Base-by-base conservation (phyloP, 441 rosid genomes). In the Pelargonium citronellum region DNA sequence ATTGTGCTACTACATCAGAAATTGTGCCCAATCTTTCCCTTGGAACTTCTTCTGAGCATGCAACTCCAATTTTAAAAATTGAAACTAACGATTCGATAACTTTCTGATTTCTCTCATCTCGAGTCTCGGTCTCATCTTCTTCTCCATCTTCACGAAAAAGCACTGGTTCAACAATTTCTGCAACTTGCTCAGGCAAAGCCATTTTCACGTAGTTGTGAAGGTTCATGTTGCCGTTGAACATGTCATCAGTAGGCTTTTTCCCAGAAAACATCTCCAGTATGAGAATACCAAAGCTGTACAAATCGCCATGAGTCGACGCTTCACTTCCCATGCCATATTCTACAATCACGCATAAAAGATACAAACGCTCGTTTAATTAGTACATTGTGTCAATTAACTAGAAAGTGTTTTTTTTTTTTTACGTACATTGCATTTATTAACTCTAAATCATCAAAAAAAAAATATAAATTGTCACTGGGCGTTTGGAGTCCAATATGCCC, bases 321-420 rank as follows among this genome's bases (percentile, higher is more conserved):
- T 46, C 0, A 7, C 71, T 10, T 60, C 71, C 71, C 49, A 49
- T 17, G 15, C 76, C 76, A 62, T 67, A 47, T 22, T 73, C 10
- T 67, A 15, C 46, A 3, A 5, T 15, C 60, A 15, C 7, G n/a
- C 60, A 53, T 53, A 13, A 15, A 53, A 5, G 15, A n/a, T 24
- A 24, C 30, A 24, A 24, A 24, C 30, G 39, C 3, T 1, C 5
- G 30, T 13, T 49, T 15, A 49, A 4, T n/a, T n/a, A n/a, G n/a
- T n/a, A n/a, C n/a, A n/a, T n/a, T n/a, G n/a, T n/a, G n/a, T n/a
- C n/a, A n/a, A n/a, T n/a, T n/a, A n/a, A n/a, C n/a, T n/a, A n/a
- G n/a, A n/a, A n/a, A n/a, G n/a, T n/a, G n/a, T n/a, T n/a, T n/a
- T n/a, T n/a, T n/a, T n/a, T n/a, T n/a, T n/a, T n/a, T n/a, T n/a